Base-by-base conservation (phyloP, 768 basidiomycete genomes). In the Vararia minispora region DNA sequence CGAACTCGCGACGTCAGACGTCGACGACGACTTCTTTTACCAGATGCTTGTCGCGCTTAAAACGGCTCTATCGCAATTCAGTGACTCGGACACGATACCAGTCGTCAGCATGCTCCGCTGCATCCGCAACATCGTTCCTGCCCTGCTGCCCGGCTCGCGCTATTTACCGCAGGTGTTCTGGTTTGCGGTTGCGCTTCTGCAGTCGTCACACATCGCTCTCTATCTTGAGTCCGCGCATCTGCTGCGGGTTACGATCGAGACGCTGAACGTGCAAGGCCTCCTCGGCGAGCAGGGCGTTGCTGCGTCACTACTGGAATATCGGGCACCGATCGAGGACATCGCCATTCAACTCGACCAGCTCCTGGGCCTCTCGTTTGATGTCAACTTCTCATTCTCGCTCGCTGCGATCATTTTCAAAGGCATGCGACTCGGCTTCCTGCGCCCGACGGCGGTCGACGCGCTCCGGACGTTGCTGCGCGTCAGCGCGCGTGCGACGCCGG, bases 11-110 rank as follows among this genome's bases (percentile, higher is more conserved):
- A 73, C 73, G 3, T 71, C 80, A 2, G 86, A 90, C 18, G 83
- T 91, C 28, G 91, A 95, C 46, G 91, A 92, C 44, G 91, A 95
- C 53, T 75, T 91, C 47, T 64, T 94, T 37, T 94, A 92, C 50
- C 91, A 95, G 54, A 88, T 94, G 58, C 72, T 92, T 7, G 83
- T 91, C 5, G 87, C 91, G 1, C 78, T 92, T 57, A 75, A 73
- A 45, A 78, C 71, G 0, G 81, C 84, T 0, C 60, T 94, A 13
- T 55, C 59, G 8, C 75, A 78, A 48, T 69, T 77, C n/a, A 74
- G 71, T 22, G 79, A 82, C 49, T 65, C 69, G 14, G 79, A 86
- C 50, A 77, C 78, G 0, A 61, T 71, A 31, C 69, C 86, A 1
- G 74, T 91, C 17, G 76, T 85, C 45, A 84, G 81, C 60, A 94